A percentile compares a stretch with the other conserved stretches of the same genome.
phyloP scores from a whole-genome alignment of 345 rosid species.

The Kandelia obovata region DNA sequence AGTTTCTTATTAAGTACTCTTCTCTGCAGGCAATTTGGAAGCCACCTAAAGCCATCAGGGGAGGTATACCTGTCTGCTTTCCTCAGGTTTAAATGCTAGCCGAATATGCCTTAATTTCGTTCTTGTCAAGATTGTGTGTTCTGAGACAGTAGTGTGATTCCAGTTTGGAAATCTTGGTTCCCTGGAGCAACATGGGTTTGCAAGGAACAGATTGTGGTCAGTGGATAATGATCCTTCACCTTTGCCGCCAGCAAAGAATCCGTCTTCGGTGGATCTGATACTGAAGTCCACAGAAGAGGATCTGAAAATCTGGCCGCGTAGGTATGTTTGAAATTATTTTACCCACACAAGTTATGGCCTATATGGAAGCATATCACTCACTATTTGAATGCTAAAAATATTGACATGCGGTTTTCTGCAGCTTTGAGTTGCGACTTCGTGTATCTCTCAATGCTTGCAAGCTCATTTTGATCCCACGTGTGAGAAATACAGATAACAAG shows the following conservation, averaged over 20 bases:
- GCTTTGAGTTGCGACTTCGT: slow-evolving; percentile 90
- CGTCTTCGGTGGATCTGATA: slow-evolving; percentile 73
- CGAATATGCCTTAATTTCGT: slow-evolving; percentile 2
- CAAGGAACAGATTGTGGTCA: slow-evolving; percentile 76
- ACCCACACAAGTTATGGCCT: slow-evolving; percentile 6
- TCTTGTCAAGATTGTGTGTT: slow-evolving; percentile 8
- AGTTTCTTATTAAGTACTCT: slow-evolving; percentile 1
- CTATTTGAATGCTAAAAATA: slow-evolving; percentile 5
- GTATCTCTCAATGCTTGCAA: slow-evolving; percentile 67
- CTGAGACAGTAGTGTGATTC: slow-evolving; percentile 20
- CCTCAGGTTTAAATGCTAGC: slow-evolving; percentile 66
- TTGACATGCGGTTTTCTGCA: slow-evolving; percentile 31
- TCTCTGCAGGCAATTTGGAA: slow-evolving; percentile 58
- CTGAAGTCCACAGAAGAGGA: slow-evolving; percentile 77
- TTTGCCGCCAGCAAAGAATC: slow-evolving; percentile 61
- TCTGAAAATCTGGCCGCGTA: slow-evolving; percentile 73
- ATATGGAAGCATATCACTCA: slow-evolving; percentile 4
- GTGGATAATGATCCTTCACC: slow-evolving; percentile 79
- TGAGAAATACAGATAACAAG: slow-evolving; percentile 80
- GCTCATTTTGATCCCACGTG: slow-evolving; percentile 86
- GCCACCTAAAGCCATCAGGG: slow-evolving; percentile 71
- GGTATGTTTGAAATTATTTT: slow-evolving; percentile 43
- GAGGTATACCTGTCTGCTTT: slow-evolving; percentile 87
- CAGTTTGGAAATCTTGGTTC: slow-evolving; percentile 82
- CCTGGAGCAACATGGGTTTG: slow-evolving; percentile 87